A percentile compares a stretch with the other conserved stretches of the same genome.
Conservation (phyloP, 2,329 filamentous ascomycete species). For the Blastomyces percursus region DNA sequence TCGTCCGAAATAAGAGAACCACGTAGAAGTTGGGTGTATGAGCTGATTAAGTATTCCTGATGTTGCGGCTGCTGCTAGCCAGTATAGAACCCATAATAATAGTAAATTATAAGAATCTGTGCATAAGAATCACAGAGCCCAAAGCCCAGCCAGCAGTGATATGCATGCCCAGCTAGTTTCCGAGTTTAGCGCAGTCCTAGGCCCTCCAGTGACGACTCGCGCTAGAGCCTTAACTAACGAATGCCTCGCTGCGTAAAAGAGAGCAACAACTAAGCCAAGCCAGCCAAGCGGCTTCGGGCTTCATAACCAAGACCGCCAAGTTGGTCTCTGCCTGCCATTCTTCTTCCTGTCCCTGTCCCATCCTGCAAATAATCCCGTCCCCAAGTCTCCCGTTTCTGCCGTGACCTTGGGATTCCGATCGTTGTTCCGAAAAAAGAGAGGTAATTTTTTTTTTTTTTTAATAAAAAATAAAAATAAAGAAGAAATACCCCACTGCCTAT, state of each 20-base stretch:
- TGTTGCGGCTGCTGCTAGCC: no score
- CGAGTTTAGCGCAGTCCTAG: not conserved
- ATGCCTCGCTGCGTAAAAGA: no score
- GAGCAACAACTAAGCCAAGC: no score
- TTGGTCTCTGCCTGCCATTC: not conserved
- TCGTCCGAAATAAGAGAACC: not conserved
- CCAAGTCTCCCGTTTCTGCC: not conserved
- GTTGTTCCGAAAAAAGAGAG: not conserved
- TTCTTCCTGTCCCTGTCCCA: no score
- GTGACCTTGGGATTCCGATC: not conserved
- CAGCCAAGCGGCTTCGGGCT: no score
- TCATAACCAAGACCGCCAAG: not conserved
- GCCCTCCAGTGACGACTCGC: not conserved
- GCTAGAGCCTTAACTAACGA: not conserved
- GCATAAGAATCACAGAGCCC: not conserved
- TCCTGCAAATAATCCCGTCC: not conserved
- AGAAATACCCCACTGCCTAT: not conserved
- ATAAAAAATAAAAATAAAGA: no score
- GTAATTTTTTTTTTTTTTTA: no score
- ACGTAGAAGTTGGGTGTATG: not conserved
- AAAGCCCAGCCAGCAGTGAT: not conserved
- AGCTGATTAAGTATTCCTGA: not conserved
- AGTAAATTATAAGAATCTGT: no score
- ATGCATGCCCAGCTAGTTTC: not conserved
- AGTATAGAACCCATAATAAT: no score